A percentile compares a stretch with the other conserved stretches of the same genome.
These are phyloP conservation scores for Melampsora medusae DNA, from an alignment of 1,284 basidiomycete species.

Conservation along the genomic window DNA sequence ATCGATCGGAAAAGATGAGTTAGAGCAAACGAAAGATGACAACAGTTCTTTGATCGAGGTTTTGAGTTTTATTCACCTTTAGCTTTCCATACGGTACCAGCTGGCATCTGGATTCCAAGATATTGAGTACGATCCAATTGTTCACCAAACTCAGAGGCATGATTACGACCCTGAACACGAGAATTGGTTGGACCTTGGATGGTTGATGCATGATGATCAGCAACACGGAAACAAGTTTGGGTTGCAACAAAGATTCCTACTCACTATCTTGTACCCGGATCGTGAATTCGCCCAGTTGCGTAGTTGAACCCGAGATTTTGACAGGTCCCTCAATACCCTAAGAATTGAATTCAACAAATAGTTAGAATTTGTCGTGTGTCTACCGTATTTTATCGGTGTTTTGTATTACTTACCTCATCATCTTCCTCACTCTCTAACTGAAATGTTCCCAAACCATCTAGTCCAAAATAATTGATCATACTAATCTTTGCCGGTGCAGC, in stretches of 20 bases:
- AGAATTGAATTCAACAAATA: slow-evolving; percentile 47
- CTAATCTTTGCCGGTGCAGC: slow-evolving; percentile 65
- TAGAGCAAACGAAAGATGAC: neutral
- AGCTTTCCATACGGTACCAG: slow-evolving; percentile 76
- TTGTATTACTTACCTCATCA: slow-evolving; percentile 62
- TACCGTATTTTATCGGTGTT: neutral
- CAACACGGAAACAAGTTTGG: neutral
- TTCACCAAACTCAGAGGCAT: slow-evolving; percentile 65
- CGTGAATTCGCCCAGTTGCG: slow-evolving; percentile 75
- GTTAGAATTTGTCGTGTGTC: neutral
- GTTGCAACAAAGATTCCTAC: slow-evolving; percentile 46
- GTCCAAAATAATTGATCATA: slow-evolving; percentile 76
- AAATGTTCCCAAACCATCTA: slow-evolving; percentile 78
- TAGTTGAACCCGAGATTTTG: slow-evolving; percentile 68
- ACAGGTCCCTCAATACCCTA: slow-evolving; percentile 72
- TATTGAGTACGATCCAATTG: slow-evolving; percentile 72
- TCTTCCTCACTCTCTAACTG: slow-evolving; percentile 73
- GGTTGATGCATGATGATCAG: neutral
- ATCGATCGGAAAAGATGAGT: neutral
- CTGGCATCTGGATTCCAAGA: slow-evolving; percentile 65
- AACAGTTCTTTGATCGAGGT: neutral
- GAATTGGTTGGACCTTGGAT: slow-evolving; percentile 63
- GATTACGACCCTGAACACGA: slow-evolving; percentile 61
- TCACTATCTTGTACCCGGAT: slow-evolving; percentile 76
- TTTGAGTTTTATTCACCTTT: slow-evolving; percentile 61